Conservation (phyloP, 1,139 yeast species). For the Hyphopichia fennica region DNA sequence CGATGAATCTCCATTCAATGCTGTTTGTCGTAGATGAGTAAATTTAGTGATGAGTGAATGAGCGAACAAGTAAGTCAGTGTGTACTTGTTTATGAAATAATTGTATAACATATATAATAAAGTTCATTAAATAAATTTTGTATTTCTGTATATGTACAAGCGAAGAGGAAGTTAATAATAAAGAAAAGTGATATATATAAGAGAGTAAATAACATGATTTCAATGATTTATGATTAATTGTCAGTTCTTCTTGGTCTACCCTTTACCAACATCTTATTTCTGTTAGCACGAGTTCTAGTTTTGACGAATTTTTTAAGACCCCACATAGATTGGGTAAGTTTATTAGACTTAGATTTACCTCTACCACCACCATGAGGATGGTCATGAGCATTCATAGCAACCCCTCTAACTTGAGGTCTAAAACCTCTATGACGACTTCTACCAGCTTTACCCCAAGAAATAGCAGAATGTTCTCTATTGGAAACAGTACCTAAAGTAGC, state of each 20-base stretch:
- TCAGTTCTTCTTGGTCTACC: constrained; percentile 64
- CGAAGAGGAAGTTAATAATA: neutral
- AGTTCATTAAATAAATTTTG: constrained; percentile 1
- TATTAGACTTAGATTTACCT: constrained; percentile 97
- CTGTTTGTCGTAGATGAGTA: neutral
- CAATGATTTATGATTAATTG: constrained; percentile 7
- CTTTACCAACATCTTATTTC: constrained; percentile 78
- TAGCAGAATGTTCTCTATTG: constrained; percentile 91
- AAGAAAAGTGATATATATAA: neutral
- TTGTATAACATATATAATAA: constrained; percentile 5
- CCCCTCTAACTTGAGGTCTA: constrained; percentile 96
- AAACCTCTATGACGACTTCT: constrained; percentile 89
- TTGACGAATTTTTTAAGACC: constrained; percentile 94
- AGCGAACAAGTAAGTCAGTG: too few species aligned
- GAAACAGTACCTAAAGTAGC: constrained; percentile 95
- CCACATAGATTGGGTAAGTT: constrained; percentile 94
- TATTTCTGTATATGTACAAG: neutral
- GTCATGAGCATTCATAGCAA: constrained; percentile 95
- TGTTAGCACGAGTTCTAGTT: constrained; percentile 88
- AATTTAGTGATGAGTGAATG: too few species aligned
- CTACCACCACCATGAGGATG: constrained; percentile 99
- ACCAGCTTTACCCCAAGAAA: constrained; percentile 96
- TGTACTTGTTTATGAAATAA: too few species aligned
- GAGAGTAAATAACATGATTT: neutral
- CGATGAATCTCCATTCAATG: constrained; percentile 1